Percentiles rank a stretch among this genome's conserved stretches.
Conservation (phyloP, 2,329 filamentous ascomycete genomes). For the Clonostachys rosea region DNA sequence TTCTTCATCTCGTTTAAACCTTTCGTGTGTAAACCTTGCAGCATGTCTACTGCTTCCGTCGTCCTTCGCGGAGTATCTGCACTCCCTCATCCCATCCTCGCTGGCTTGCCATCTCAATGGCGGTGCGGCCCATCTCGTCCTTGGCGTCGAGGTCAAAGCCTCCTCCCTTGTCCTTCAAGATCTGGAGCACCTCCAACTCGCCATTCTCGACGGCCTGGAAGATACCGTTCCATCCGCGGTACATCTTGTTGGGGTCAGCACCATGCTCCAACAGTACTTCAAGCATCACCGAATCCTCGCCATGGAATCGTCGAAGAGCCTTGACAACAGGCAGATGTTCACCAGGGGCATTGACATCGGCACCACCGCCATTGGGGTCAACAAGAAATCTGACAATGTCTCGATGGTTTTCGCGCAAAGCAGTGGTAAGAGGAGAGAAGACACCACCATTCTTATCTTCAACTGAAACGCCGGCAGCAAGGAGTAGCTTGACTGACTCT, state of each 20-base stretch:
- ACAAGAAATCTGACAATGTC: conserved; percentile 59
- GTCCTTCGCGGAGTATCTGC: conserved; percentile 26
- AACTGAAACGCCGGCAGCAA: conserved; percentile 60
- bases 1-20: too few species aligned
- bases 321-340: conserved; percentile 71
- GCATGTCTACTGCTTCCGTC: too few species aligned
- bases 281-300: conserved; percentile 53
- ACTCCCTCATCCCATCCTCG: conserved; percentile 55
- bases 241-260: conserved; percentile 64
- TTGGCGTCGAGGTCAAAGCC: conserved; percentile 45
- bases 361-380: conserved; percentile 44
- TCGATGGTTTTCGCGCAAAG: conserved; percentile 57
- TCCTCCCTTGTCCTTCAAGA: conserved; percentile 39
- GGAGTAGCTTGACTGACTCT: conserved; percentile 61
- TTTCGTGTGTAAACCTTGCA: too few species aligned
- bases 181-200: conserved; percentile 45
- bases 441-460: conserved; percentile 71
- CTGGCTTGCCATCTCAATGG: conserved; percentile 52
- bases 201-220: conserved; percentile 64
- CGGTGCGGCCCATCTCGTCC: conserved; percentile 49
- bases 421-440: conserved; percentile 65
- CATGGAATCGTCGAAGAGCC: conserved; percentile 54
- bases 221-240: conserved; percentile 61
- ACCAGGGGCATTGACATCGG: conserved; percentile 62
- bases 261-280: conserved; percentile 59